A percentile compares a stretch with the other conserved stretches of the same genome.
These are phyloP conservation scores for Leptographium galeiforme DNA, from an alignment of 2,329 filamentous ascomycete genomes.

Conservation along the genomic window DNA sequence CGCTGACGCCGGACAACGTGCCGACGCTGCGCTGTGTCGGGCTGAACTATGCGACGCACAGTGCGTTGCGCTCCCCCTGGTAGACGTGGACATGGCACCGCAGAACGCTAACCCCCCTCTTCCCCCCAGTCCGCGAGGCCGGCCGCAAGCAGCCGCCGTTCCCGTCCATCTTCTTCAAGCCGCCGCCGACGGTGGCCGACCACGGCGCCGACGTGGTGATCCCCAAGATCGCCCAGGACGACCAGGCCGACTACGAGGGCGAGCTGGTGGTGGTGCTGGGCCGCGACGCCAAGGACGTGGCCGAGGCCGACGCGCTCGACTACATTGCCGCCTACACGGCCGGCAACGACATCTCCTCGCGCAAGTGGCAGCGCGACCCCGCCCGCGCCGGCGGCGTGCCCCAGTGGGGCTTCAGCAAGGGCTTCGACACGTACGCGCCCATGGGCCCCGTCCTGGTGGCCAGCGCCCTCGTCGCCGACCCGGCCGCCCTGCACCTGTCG, in stretches of 20 bases:
- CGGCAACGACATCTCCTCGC: conserved; percentile 41
- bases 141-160: conserved; percentile 34
- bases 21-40: conserved; percentile 45
- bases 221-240: conserved; percentile 31
- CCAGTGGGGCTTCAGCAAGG: conserved; percentile 44
- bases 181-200: conserved; percentile 23
- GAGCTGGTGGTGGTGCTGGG: conserved; percentile 19
- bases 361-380: conserved; percentile 34
- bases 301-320: conserved; percentile 25
- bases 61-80: no score
- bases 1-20: conserved; percentile 34
- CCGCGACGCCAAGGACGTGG: conserved; percentile 25
- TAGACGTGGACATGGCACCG: no score
- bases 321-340: conserved; percentile 40
- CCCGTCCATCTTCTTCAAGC: conserved; percentile 39
- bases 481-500: conserved; percentile 25
- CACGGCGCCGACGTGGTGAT: conserved; percentile 26
- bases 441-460: conserved; percentile 19
- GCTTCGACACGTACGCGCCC: conserved; percentile 42
- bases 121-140: conserved; percentile 40
- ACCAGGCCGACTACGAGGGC: conserved; percentile 25
- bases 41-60: conserved; percentile 46
- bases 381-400: conserved; percentile 34
- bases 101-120: no score
- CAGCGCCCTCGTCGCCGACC: conserved; percentile 26